Evolutionary conservation across 2,329 filamentous ascomycete species (phyloP).

Genomic region (Colletotrichum camelliae): DNA sequence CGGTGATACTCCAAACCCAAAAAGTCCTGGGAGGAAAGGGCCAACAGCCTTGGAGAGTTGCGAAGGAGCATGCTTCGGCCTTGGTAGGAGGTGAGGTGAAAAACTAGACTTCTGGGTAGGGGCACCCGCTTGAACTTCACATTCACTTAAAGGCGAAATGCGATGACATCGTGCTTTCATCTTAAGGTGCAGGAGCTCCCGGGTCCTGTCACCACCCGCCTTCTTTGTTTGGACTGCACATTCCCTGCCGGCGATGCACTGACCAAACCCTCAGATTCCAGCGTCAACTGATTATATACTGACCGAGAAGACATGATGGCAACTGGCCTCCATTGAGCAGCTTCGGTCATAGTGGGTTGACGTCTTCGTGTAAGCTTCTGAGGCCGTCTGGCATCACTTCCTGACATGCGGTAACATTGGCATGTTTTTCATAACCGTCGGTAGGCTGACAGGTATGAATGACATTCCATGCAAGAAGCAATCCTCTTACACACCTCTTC

Average conservation of each 20-base stretch:
- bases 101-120: not conserved
- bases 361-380: not conserved
- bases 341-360: not conserved
- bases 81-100: not conserved
- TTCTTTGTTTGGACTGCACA: not conserved
- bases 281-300: not conserved
- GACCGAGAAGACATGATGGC: not conserved
- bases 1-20: not conserved
- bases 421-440: not conserved
- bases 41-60: not conserved
- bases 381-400: accelerated
- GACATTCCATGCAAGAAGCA: not conserved
- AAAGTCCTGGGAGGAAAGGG: not conserved
- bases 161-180: not conserved
- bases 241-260: not conserved
- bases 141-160: not conserved
- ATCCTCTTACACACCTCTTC: not conserved
- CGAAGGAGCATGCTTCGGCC: not conserved
- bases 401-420: not conserved
- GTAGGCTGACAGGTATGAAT: not conserved
- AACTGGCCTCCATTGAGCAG: not conserved
- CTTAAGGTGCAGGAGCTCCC: not conserved
- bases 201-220: not conserved
- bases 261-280: not conserved
- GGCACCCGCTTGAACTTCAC: not conserved